These are phyloP conservation scores for Aureobasidium subglaciale DNA, from an alignment of 2,329 filamentous ascomycete genomes.

Conservation along the genomic window DNA sequence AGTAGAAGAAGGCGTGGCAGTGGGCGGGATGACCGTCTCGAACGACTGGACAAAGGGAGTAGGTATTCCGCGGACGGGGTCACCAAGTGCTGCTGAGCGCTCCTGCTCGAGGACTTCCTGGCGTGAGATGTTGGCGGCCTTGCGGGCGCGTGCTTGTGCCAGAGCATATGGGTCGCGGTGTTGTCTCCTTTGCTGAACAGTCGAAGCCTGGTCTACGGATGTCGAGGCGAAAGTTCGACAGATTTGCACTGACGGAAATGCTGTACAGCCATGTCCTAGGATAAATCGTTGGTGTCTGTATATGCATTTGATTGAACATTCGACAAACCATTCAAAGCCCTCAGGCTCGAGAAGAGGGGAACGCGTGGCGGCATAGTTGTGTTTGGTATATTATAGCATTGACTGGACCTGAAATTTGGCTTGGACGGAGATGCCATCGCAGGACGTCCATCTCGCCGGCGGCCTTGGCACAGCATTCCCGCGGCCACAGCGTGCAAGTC, in stretches of 20 bases:
- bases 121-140: slow-evolving; percentile 72
- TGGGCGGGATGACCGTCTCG: slow-evolving; percentile 49
- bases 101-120: slow-evolving; percentile 61
- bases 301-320: not conserved
- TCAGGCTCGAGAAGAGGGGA: slow-evolving; percentile 37
- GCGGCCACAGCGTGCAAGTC: not conserved
- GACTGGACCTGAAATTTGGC: not conserved
- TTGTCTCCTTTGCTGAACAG: slow-evolving; percentile 52
- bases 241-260: slow-evolving; percentile 12
- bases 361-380: slow-evolving; percentile 42
- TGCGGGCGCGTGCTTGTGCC: slow-evolving; percentile 74
- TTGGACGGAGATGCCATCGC: not conserved
- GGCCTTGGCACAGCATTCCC: not conserved
- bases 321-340: slow-evolving; percentile 31
- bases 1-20: slow-evolving; percentile 18
- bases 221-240: slow-evolving; percentile 51
- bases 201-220: slow-evolving; percentile 53
- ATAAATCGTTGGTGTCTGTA: not conserved
- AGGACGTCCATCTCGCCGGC: not conserved
- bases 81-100: slow-evolving; percentile 60
- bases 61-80: slow-evolving; percentile 68
- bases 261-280: slow-evolving; percentile 7
- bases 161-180: slow-evolving; percentile 76
- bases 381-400: not conserved
- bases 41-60: slow-evolving; percentile 83